Evolutionary conservation across 2,329 filamentous ascomycete genomes (phyloP).

Genomic region (Epichloe festucae): DNA sequence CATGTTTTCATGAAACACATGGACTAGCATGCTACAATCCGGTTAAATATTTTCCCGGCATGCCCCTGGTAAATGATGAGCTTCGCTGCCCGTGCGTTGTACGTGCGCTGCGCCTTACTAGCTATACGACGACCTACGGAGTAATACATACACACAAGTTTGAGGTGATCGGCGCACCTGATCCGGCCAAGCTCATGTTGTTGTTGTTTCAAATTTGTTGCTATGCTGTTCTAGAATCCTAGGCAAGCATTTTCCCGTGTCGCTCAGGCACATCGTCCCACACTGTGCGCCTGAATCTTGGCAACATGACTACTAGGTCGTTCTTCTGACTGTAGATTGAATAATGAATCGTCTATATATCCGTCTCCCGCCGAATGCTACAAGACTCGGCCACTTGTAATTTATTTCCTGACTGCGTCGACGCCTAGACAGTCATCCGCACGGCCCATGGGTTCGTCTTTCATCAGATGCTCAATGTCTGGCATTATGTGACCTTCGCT

Average conservation of each 20-base stretch:
- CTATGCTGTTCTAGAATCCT: not conserved
- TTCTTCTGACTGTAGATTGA: too few species aligned
- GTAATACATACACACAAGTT: not conserved
- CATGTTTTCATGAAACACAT: too few species aligned
- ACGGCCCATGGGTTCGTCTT: constrained; percentile 19
- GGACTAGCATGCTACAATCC: too few species aligned
- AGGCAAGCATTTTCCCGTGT: not conserved
- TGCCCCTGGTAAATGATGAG: too few species aligned
- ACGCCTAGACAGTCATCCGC: constrained; percentile 9
- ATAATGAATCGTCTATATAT: too few species aligned
- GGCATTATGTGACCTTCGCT: constrained; percentile 41
- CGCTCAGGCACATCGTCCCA: not conserved
- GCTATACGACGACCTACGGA: not conserved
- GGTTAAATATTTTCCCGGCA: too few species aligned
- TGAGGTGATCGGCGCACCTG: not conserved
- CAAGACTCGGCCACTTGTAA: not conserved
- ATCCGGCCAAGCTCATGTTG: not conserved
- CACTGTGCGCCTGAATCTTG: not conserved
- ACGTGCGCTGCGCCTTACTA: too few species aligned
- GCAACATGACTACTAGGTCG: too few species aligned
- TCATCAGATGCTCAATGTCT: constrained; percentile 26
- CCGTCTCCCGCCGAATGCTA: not conserved
- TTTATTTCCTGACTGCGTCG: constrained; percentile 6
- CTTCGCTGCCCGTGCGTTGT: too few species aligned
- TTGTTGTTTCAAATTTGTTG: not conserved